Conservation (phyloP, 1,284 basidiomycete species). For the Sporisorium graminicola region DNA sequence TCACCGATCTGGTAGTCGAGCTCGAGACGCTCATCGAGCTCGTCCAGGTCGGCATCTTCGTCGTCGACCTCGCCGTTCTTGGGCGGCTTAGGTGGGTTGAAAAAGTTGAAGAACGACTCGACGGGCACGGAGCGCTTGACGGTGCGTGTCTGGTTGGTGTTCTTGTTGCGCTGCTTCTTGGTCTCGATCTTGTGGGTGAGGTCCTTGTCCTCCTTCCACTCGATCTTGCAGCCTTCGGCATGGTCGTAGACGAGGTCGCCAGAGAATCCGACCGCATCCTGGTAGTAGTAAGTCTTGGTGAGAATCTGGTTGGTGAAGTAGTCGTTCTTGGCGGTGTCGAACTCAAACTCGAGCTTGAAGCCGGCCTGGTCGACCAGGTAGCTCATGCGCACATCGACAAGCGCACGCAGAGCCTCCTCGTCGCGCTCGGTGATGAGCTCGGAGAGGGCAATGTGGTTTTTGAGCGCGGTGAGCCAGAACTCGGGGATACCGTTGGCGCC, state of each 20-base stretch:
- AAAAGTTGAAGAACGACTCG: conserved; percentile 70
- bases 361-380: conserved; percentile 82
- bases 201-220: conserved; percentile 99
- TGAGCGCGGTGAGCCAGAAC: conserved; percentile 97
- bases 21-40: conserved; percentile 88
- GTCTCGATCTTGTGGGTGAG: conserved; percentile 97
- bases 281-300: conserved; percentile 95
- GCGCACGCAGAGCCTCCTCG: conserved; percentile 77
- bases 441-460: conserved; percentile 87
- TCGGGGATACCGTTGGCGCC: conserved; percentile 82
- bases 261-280: conserved; percentile 87
- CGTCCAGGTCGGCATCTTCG: conserved; percentile 62
- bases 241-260: conserved; percentile 96
- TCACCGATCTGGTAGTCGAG: conserved; percentile 98
- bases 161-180: conserved; percentile 98
- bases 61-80: conserved; percentile 60
- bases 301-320: conserved; percentile 87
- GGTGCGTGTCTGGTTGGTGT: conserved; percentile 70
- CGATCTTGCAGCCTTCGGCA: conserved; percentile 88
- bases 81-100: conserved; percentile 67
- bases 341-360: conserved; percentile 90
- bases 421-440: conserved; percentile 95
- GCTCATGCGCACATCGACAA: conserved; percentile 78
- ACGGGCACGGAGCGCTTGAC: conserved; percentile 69
- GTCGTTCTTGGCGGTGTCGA: conserved; percentile 78